Evolutionary conservation across 2,329 filamentous ascomycete species (phyloP).

Genomic region (Lecanicillium sp.): DNA sequence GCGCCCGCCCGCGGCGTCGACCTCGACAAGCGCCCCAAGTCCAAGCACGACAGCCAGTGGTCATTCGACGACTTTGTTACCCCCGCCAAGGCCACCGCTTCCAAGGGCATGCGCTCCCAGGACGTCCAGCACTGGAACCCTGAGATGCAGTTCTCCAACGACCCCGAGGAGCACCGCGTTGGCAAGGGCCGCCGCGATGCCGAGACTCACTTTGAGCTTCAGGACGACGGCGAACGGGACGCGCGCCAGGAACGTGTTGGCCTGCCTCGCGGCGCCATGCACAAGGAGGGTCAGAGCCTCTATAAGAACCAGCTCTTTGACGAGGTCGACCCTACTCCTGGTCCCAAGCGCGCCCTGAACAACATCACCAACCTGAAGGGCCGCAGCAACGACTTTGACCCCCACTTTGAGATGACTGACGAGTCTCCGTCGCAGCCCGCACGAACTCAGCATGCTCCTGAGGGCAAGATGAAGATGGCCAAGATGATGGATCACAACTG

Average conservation of each 20-base stretch:
- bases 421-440: constrained; percentile 47
- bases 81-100: constrained; percentile 63
- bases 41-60: constrained; percentile 72
- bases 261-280: constrained; percentile 47
- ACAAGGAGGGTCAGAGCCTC: constrained; percentile 61
- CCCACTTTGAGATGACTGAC: constrained; percentile 73
- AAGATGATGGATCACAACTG: constrained; percentile 67
- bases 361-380: constrained; percentile 68
- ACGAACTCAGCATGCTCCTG: constrained; percentile 40
- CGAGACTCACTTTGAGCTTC: constrained; percentile 76
- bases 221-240: constrained; percentile 62
- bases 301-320: constrained; percentile 74
- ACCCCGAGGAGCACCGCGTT: constrained; percentile 53
- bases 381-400: constrained; percentile 68
- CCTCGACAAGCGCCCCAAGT: constrained; percentile 39
- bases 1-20: constrained; percentile 36
- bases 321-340: constrained; percentile 43
- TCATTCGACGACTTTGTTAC: constrained; percentile 83
- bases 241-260: constrained; percentile 40
- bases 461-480: constrained; percentile 61
- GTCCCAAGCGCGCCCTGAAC: constrained; percentile 44
- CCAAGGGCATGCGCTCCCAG: constrained; percentile 55
- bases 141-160: constrained; percentile 48
- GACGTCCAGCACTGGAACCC: constrained; percentile 76
- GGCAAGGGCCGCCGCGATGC: constrained; percentile 71